A percentile compares a stretch with the other conserved stretches of the same genome.
Evolutionary conservation across 306 rosid genomes (phyloP).

Genomic region (Trifolium dubium): DNA sequence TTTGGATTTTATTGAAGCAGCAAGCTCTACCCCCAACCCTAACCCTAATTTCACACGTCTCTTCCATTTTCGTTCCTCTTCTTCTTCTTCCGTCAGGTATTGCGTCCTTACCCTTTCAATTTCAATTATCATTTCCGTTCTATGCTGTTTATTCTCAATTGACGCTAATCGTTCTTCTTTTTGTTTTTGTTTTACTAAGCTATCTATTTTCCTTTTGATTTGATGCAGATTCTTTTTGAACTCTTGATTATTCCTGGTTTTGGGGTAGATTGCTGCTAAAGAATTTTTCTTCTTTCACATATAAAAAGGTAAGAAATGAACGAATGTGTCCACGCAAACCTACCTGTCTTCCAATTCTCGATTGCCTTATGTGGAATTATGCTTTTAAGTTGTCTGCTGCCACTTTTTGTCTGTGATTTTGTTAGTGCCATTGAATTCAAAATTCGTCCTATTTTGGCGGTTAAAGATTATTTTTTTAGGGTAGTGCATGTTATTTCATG

Average conservation of each 20-base stretch:
- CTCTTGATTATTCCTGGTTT: constrained; percentile 6
- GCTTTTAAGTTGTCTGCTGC: background rate
- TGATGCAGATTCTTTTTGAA: constrained; percentile 37
- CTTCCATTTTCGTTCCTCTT: background rate
- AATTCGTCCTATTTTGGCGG: background rate
- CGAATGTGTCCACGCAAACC: background rate
- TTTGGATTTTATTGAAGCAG: constrained; percentile 25
- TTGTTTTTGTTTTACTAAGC: background rate
- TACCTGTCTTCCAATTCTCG: background rate
- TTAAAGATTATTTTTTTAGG: background rate
- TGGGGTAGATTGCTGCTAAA: constrained; percentile 49
- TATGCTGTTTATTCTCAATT: background rate
- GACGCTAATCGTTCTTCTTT: background rate
- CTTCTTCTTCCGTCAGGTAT: constrained; percentile 36
- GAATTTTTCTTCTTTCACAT: constrained; percentile 33
- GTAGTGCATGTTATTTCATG: background rate
- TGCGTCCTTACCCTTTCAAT: background rate
- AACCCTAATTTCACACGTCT: constrained; percentile 28
- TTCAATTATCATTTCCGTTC: constrained; percentile 8
- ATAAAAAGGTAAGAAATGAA: constrained; percentile 64
- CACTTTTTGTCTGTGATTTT: background rate
- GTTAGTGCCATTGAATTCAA: background rate
- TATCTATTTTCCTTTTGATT: constrained; percentile 4
- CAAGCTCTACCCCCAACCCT: constrained; percentile 11
- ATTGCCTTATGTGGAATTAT: background rate